Conservation (phyloP, 805 yeast genomes). For the Saturnispora gosingensis region DNA sequence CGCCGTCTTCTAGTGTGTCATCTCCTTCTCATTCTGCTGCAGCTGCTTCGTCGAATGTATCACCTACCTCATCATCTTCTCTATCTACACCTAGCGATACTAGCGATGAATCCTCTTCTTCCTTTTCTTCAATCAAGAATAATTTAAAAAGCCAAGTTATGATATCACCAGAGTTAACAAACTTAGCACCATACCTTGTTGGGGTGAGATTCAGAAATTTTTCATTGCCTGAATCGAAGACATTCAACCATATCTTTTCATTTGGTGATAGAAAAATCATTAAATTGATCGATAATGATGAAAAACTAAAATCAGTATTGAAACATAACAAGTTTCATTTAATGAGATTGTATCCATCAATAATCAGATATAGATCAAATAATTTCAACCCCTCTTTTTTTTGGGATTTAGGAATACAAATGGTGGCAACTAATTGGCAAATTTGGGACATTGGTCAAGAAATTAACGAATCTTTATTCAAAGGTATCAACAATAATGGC, state of each 20-base stretch:
- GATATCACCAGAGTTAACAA: slow-evolving; percentile 38
- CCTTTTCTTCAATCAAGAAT: slow-evolving; percentile 15
- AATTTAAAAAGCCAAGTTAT: slow-evolving; percentile 9
- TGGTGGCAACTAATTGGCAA: slow-evolving; percentile 98
- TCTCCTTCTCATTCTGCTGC: background rate
- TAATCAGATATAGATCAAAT: slow-evolving; percentile 62
- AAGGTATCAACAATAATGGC: slow-evolving; percentile 43
- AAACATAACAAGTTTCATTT: slow-evolving; percentile 71
- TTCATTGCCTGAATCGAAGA: slow-evolving; percentile 77
- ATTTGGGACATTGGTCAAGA: slow-evolving; percentile 85
- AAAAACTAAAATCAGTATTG: slow-evolving; percentile 44
- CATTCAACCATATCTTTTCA: slow-evolving; percentile 75
- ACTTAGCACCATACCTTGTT: slow-evolving; percentile 59
- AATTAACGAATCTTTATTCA: slow-evolving; percentile 72
- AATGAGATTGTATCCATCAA: slow-evolving; percentile 84
- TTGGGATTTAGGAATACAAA: slow-evolving; percentile 83
- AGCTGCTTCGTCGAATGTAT: background rate
- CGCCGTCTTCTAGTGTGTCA: slow-evolving; percentile 5
- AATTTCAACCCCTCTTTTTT: slow-evolving; percentile 72
- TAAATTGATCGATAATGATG: slow-evolving; percentile 53
- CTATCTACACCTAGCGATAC: background rate
- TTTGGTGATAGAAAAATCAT: slow-evolving; percentile 66
- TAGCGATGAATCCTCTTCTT: background rate
- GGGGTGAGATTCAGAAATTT: slow-evolving; percentile 77
- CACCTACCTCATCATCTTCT: background rate